Conservation (phyloP, 257 asterid species). For the Ilex asprella region DNA sequence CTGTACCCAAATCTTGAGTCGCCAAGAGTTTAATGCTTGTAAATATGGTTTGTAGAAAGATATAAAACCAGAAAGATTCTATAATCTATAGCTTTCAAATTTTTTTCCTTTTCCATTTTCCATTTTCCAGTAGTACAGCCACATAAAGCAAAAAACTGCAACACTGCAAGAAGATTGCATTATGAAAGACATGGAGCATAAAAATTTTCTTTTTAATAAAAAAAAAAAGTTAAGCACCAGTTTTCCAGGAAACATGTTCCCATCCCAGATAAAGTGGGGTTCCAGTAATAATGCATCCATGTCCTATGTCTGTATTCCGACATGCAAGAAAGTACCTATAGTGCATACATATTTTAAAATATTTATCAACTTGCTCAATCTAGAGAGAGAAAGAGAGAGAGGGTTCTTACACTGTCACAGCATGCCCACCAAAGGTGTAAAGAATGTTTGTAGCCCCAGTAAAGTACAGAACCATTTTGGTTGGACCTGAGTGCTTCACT, state of each 20-base stretch:
- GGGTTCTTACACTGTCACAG: constrained; percentile 74
- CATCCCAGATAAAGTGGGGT: constrained; percentile 17
- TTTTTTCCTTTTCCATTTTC: too few species aligned
- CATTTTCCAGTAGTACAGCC: too few species aligned
- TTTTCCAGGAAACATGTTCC: constrained; percentile 34
- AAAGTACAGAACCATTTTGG: constrained; percentile 74
- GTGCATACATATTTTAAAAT: not conserved
- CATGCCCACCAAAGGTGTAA: constrained; percentile 88
- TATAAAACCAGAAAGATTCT: not conserved
- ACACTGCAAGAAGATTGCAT: too few species aligned
- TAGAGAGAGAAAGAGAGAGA: not conserved
- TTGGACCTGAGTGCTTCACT: constrained; percentile 76
- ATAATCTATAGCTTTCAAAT: too few species aligned
- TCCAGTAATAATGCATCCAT: constrained; percentile 15
- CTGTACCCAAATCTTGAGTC: too few species aligned
- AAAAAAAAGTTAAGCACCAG: constrained; percentile 16
- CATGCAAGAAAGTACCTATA: not conserved
- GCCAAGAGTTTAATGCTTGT: too few species aligned
- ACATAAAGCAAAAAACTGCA: too few species aligned
- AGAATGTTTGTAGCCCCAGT: constrained; percentile 93
- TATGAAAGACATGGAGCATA: not conserved
- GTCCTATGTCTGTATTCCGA: constrained; percentile 11
- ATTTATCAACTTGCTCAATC: not conserved
- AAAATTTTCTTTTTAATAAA: not conserved
- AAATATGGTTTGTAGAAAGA: not conserved